Base-by-base conservation (phyloP, 2,329 filamentous ascomycete species). In the Fusarium agapanthi region DNA sequence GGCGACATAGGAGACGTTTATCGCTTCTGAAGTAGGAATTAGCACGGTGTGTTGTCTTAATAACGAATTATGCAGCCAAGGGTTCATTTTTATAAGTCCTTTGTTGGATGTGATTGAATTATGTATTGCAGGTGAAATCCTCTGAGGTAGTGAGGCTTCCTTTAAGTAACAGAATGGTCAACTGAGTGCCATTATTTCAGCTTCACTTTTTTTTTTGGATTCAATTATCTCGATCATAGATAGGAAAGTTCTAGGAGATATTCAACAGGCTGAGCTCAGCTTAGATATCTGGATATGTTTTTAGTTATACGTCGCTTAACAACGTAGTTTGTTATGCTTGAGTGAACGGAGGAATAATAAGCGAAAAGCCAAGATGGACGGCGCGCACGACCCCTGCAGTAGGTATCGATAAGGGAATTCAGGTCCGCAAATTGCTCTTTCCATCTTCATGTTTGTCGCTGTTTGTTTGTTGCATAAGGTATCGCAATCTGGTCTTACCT, bases 31-130 rank as follows among this genome's bases (percentile, higher is more conserved):
- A 24, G 3, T 14, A 7, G 10, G 1, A 10, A 11, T 3, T 10
- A 3, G 16, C 22, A n/a, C 8, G 0, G 3, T 16, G 5, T n/a
- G 10, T 32, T 13, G 11, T 32, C 0, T 9, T 14, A n/a, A 30
- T 32, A 12, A 20, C 8, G 8, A 32, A 50, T 9, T 6, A 13
- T 34, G 15, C 0, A 20, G 6, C 8, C 11, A 20, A 32, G 15
- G 5, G 7, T n/a, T 22, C 22, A 18, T 18, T 32, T 28, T 13
- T 11, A 47, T 20, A 3, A 28, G 12, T 18, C 3, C 16, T 30
- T 9, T 18, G 6, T 1, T 6, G 15, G 11, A 3, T 1, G 15
- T 48, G 28, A 16, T 16, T n/a, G 44, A 16, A 12, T 4, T 12
- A 8, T 16, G 14, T 12, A 30, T 12, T 7, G 12, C 18, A 20